These are phyloP conservation scores for Epichloe sylvatica DNA, from an alignment of 2,329 filamentous ascomycete genomes.

Conservation along the genomic window DNA sequence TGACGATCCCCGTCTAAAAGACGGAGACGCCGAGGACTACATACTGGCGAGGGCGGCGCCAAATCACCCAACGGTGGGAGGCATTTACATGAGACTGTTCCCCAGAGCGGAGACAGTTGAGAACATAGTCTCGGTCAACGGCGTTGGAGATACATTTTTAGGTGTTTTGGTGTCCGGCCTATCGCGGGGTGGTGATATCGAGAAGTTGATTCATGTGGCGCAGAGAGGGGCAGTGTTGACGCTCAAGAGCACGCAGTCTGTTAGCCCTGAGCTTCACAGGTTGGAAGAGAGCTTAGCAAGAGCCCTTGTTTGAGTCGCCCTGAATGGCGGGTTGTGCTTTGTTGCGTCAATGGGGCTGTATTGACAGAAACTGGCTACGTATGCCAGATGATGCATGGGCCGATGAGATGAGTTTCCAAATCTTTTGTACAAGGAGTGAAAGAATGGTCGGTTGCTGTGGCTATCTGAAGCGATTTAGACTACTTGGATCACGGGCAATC, in stretches of 20 bases:
- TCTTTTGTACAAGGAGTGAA: no score
- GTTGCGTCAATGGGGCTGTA: no score
- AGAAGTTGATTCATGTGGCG: constrained; percentile 60
- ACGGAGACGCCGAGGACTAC: constrained; percentile 49
- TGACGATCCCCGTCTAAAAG: constrained; percentile 53
- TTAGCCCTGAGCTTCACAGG: constrained; percentile 43
- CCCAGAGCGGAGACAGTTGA: constrained; percentile 51
- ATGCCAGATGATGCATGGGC: no score
- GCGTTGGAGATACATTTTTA: constrained; percentile 84
- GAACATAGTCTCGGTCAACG: constrained; percentile 80
- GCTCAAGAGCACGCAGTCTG: constrained; percentile 59
- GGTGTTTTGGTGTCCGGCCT: constrained; percentile 73
- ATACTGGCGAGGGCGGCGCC: constrained; percentile 52
- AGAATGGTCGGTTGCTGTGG: no score
- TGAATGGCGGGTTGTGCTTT: not conserved
- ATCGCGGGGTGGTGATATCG: constrained; percentile 40
- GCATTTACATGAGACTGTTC: constrained; percentile 69
- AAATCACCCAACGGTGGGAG: constrained; percentile 44
- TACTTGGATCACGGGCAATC: no score
- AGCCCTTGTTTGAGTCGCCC: constrained; percentile 4
- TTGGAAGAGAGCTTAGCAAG: constrained; percentile 26
- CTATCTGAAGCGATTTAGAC: no score
- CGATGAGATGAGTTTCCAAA: no score
- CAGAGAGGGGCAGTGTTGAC: constrained; percentile 72
- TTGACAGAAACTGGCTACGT: no score